Evolutionary conservation across 306 rosid genomes (phyloP).

Genomic region (Fragaria iinumae): DNA sequence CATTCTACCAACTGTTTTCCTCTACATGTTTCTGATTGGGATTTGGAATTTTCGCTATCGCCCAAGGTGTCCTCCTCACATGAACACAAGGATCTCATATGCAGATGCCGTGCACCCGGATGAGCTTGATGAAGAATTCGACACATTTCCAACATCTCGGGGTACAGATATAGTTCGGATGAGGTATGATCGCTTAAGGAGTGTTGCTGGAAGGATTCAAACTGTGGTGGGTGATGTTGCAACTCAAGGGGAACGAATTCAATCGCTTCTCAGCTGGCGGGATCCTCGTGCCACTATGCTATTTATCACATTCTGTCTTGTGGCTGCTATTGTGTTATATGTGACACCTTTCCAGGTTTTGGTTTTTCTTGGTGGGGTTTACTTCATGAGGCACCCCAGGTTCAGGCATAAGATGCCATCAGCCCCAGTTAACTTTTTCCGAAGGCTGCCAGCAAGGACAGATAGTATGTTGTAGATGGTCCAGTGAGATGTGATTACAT

Average conservation of each 20-base stretch:
- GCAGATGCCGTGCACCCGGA: slow-evolving; percentile 60
- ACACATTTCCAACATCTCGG: slow-evolving; percentile 62
- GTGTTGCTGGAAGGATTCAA: slow-evolving; percentile 80
- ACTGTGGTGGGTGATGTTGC: slow-evolving; percentile 89
- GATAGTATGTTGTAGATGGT: slow-evolving; percentile 65
- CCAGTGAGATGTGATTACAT: background rate
- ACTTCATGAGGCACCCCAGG: slow-evolving; percentile 86
- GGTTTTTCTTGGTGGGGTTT: slow-evolving; percentile 53
- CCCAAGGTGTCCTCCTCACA: slow-evolving; percentile 76
- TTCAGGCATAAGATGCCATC: slow-evolving; percentile 66
- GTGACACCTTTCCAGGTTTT: slow-evolving; percentile 62
- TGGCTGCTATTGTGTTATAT: slow-evolving; percentile 56
- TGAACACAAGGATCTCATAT: slow-evolving; percentile 69
- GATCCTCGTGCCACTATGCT: slow-evolving; percentile 86
- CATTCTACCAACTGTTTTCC: slow-evolving; percentile 77
- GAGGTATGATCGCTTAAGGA: slow-evolving; percentile 86
- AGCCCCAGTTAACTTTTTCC: slow-evolving; percentile 70
- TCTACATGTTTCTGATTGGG: slow-evolving; percentile 87
- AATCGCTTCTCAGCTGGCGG: slow-evolving; percentile 84
- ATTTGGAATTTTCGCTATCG: slow-evolving; percentile 81
- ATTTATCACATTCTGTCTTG: slow-evolving; percentile 60
- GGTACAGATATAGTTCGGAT: slow-evolving; percentile 53
- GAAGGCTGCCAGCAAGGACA: slow-evolving; percentile 77
- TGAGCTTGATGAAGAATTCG: slow-evolving; percentile 91
- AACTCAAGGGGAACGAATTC: slow-evolving; percentile 79